phyloP scores from a whole-genome alignment of 768 basidiomycete genomes.

The Phallus indusiatus region DNA sequence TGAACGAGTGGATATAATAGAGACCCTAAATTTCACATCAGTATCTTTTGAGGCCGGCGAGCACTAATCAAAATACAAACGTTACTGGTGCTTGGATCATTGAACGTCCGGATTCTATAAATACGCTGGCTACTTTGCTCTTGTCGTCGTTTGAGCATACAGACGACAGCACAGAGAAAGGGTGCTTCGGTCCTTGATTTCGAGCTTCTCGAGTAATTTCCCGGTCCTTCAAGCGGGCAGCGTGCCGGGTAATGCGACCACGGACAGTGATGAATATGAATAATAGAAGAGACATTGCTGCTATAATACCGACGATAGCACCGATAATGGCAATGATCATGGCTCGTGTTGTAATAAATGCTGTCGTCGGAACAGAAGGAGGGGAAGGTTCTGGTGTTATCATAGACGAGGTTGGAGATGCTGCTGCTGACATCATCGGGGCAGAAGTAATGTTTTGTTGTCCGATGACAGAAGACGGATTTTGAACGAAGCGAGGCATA shows the following conservation, averaged over 20 bases:
- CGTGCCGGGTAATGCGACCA: not conserved
- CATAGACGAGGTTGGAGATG: not conserved
- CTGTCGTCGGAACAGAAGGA: constrained; percentile 1
- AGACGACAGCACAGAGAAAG: not conserved
- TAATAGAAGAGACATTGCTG: not conserved
- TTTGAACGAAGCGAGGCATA: not conserved
- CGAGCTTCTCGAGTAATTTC: not conserved
- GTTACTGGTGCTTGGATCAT: not conserved
- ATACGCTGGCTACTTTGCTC: not conserved
- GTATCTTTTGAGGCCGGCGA: not conserved
- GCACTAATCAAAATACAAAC: not conserved
- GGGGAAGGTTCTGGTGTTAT: not conserved
- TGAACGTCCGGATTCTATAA: not conserved
- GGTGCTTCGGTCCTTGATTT: not conserved
- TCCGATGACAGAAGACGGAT: no score
- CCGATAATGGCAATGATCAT: constrained; percentile 3
- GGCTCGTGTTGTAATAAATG: constrained; percentile 2
- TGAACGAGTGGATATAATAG: not conserved
- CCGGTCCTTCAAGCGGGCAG: constrained; percentile 1
- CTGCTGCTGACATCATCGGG: not conserved
- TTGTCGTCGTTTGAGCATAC: not conserved
- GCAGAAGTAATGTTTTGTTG: not conserved
- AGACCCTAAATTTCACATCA: not conserved
- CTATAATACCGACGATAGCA: not conserved
- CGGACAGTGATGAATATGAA: constrained; percentile 2